Conservation (phyloP, 192 early-diverging fungal genomes). For the Thamnidium elegans region DNA sequence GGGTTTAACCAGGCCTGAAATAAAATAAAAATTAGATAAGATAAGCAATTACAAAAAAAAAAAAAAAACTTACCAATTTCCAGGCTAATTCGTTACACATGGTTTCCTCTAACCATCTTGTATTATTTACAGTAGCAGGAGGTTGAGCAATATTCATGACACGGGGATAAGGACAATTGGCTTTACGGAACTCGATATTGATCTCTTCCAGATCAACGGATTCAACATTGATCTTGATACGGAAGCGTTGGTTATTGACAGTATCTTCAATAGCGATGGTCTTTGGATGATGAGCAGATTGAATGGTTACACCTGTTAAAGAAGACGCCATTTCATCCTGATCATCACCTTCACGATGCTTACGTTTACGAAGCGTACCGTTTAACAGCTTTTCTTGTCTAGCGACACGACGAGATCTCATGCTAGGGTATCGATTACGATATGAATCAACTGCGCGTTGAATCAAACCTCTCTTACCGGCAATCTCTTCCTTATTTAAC, state of each 20-base stretch:
- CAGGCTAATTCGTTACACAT: conserved; percentile 32
- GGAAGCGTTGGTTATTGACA: conserved; percentile 11
- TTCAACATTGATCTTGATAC: conserved; percentile 27
- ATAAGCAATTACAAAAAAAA: conserved; percentile 7
- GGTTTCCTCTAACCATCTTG: conserved; percentile 23
- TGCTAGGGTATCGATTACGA: conserved; percentile 67
- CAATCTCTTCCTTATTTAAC: conserved; percentile 66
- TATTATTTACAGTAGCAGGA: neutral
- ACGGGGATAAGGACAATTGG: conserved; percentile 28
- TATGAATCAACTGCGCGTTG: conserved; percentile 85
- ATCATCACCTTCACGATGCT: conserved; percentile 29
- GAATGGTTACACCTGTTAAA: neutral
- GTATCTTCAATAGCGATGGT: conserved; percentile 25
- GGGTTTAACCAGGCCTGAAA: conserved; percentile 22
- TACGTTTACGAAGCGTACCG: conserved; percentile 50
- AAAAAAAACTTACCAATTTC: conserved; percentile 32
- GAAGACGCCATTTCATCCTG: neutral
- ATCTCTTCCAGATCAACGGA: conserved; percentile 29
- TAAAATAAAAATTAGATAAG: neutral
- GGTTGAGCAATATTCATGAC: conserved; percentile 13
- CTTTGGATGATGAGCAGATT: conserved; percentile 24
- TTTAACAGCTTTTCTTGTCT: conserved; percentile 71
- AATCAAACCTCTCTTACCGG: conserved; percentile 71
- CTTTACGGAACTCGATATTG: conserved; percentile 22
- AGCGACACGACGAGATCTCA: conserved; percentile 70